Evolutionary conservation across 2,329 filamentous ascomycete species (phyloP).

Genomic region (Pseudopyricularia javanii): DNA sequence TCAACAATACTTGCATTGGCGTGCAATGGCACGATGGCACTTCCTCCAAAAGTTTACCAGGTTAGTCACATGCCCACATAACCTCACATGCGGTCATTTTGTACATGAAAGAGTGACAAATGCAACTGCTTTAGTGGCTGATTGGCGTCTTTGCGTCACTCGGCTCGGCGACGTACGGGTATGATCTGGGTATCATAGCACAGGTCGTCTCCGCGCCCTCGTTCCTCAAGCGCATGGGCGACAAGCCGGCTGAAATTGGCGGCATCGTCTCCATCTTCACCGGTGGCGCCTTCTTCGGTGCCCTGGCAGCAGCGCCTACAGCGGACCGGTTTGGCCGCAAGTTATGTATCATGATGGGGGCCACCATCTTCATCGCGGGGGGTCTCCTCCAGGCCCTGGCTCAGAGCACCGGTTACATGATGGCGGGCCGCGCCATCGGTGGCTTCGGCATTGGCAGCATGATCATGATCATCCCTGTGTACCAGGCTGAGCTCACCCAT

Average conservation of each 20-base stretch:
- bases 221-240: conserved; percentile 26
- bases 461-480: conserved; percentile 41
- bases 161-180: conserved; percentile 41
- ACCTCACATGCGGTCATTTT: background rate
- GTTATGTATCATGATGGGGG: conserved; percentile 60
- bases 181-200: conserved; percentile 41
- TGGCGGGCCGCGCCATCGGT: conserved; percentile 56
- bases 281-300: conserved; percentile 61
- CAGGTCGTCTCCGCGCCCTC: conserved; percentile 36
- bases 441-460: conserved; percentile 45
- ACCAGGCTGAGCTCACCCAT: conserved; percentile 70
- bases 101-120: background rate
- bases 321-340: conserved; percentile 58
- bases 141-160: conserved; percentile 42
- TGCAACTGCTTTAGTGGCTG: conserved; percentile 25
- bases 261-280: conserved; percentile 71
- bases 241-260: conserved; percentile 25
- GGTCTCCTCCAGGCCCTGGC: conserved; percentile 64
- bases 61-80: background rate
- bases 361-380: conserved; percentile 58
- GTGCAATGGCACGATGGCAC: background rate
- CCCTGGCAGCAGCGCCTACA: conserved; percentile 47
- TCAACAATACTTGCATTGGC: no score
- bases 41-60: background rate
- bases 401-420: conserved; percentile 43